Evolutionary conservation across 1,284 basidiomycete species (phyloP).

Genomic region (Apiotrichum brassicae): DNA sequence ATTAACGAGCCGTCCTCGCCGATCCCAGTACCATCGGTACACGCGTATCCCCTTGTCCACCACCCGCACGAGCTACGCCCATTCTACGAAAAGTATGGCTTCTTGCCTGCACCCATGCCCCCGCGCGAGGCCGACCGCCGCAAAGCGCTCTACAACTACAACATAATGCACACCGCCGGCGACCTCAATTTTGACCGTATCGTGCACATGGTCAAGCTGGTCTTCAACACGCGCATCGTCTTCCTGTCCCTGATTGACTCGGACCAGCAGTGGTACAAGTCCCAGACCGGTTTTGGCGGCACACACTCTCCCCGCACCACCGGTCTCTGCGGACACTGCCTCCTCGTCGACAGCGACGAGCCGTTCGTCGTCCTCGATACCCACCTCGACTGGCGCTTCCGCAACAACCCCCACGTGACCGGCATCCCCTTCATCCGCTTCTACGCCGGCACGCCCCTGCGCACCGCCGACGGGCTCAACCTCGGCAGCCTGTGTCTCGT

Average conservation of each 20-base stretch:
- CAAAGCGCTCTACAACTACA: slow-evolving; percentile 72
- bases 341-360: slow-evolving; percentile 62
- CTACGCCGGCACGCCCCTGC: slow-evolving; percentile 83
- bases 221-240: slow-evolving; percentile 84
- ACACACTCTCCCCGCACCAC: slow-evolving; percentile 3
- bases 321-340: slow-evolving; percentile 11
- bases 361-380: slow-evolving; percentile 81
- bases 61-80: slow-evolving; percentile 1
- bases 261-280: slow-evolving; percentile 80
- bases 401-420: slow-evolving; percentile 63
- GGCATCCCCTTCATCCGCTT: slow-evolving; percentile 69
- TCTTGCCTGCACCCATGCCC: slow-evolving; percentile 72
- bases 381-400: slow-evolving; percentile 76
- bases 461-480: slow-evolving; percentile 83
- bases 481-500: slow-evolving; percentile 82
- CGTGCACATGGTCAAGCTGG: slow-evolving; percentile 77
- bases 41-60: neutral
- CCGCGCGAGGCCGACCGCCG: slow-evolving; percentile 71
- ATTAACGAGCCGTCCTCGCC: slow-evolving; percentile 6
- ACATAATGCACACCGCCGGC: slow-evolving; percentile 73
- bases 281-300: slow-evolving; percentile 61
- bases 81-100: slow-evolving; percentile 49
- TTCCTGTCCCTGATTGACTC: slow-evolving; percentile 71
- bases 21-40: slow-evolving; percentile 3
- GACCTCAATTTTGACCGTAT: slow-evolving; percentile 92